Evolutionary conservation across 2,329 filamentous ascomycete species (phyloP).

Genomic region (Colletotrichum sidae): DNA sequence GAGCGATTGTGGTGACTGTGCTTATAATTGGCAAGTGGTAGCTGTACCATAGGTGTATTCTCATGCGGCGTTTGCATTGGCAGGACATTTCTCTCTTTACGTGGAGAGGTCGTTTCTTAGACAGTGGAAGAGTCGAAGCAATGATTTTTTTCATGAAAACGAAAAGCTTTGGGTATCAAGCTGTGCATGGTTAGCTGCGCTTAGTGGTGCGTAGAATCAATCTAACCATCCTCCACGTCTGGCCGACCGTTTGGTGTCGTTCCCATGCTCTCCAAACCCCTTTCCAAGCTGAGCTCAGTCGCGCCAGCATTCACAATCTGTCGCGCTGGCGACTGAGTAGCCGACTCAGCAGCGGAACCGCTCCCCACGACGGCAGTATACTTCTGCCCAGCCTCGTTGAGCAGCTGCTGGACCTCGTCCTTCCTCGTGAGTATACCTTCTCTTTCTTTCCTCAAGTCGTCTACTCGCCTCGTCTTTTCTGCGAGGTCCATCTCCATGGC

Average conservation of each 20-base stretch:
- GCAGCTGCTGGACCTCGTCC: conserved; percentile 80
- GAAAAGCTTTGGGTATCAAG: conserved; percentile 40
- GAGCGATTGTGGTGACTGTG: conserved; percentile 25
- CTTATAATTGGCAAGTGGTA: conserved; percentile 38
- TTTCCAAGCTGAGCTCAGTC: conserved; percentile 46
- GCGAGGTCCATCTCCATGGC: conserved; percentile 73
- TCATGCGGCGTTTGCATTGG: conserved; percentile 42
- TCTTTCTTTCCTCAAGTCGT: conserved; percentile 76
- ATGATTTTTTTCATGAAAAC: conserved; percentile 11
- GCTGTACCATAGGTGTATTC: conserved; percentile 46
- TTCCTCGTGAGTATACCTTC: conserved; percentile 76
- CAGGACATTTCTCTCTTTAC: conserved; percentile 41
- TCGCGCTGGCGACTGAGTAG: conserved; percentile 35
- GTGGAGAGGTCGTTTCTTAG: conserved; percentile 39
- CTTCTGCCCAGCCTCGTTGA: conserved; percentile 83
- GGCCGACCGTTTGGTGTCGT: conserved; percentile 53
- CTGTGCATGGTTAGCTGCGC: neutral
- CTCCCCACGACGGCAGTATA: conserved; percentile 59
- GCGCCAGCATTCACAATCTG: conserved; percentile 33
- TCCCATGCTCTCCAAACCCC: conserved; percentile 61
- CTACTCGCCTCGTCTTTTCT: conserved; percentile 71
- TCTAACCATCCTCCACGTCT: conserved; percentile 44
- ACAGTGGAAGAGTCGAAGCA: conserved; percentile 37
- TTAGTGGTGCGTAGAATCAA: conserved; percentile 1
- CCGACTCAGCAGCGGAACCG: conserved; percentile 16